Percentiles rank a stretch among this genome's conserved stretches.
Evolutionary conservation across 192 early-diverging fungal species (phyloP).

Genomic region (Phycomyces blakesleeanus): DNA sequence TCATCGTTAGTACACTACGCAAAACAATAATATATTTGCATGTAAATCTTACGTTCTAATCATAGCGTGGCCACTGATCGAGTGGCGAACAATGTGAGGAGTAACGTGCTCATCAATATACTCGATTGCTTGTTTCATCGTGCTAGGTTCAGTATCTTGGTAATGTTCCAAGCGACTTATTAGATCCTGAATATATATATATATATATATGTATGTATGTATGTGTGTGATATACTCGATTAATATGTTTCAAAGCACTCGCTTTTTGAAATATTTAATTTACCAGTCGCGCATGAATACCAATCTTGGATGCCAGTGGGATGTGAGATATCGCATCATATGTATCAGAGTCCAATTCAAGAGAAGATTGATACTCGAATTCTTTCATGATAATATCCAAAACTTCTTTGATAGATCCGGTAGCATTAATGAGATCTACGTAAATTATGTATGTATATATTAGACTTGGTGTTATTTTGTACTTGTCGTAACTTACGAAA

Average conservation of each 20-base stretch:
- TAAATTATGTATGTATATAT: background rate
- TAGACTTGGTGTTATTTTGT: background rate
- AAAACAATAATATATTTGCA: background rate
- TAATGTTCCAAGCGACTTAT: conserved; percentile 54
- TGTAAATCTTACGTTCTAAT: conserved; percentile 45
- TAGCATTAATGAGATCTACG: conserved; percentile 55
- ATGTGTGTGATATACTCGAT: no score
- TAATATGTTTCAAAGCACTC: background rate
- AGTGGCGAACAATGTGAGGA: conserved; percentile 46
- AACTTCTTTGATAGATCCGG: conserved; percentile 53
- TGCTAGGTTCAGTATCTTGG: conserved; percentile 44
- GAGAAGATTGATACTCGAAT: conserved; percentile 55
- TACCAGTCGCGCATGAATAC: conserved; percentile 50
- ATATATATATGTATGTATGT: no score
- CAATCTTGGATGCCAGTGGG: conserved; percentile 54
- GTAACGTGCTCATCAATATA: conserved; percentile 49
- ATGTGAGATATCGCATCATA: conserved; percentile 57
- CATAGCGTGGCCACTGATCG: conserved; percentile 54
- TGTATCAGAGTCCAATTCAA: conserved; percentile 42
- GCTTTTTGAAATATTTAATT: background rate
- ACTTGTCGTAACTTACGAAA: conserved; percentile 46
- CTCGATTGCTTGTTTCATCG: conserved; percentile 40
- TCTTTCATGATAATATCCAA: conserved; percentile 56
- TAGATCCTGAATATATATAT: conserved; percentile 37
- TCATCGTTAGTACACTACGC: background rate